phyloP scores from a whole-genome alignment of 345 rosid genomes.

The Ceriops decandra region DNA sequence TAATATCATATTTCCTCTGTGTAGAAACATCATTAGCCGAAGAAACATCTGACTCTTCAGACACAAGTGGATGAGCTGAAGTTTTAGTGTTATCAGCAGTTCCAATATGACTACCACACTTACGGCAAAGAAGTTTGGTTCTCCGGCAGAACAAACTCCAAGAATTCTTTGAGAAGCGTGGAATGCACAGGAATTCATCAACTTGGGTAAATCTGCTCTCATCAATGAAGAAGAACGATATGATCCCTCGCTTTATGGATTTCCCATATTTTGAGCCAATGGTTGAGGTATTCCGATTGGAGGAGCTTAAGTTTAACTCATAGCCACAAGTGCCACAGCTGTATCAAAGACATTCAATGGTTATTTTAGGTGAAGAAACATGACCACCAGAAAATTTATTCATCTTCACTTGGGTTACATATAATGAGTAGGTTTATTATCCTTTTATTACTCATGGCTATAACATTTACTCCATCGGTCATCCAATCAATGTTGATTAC shows the following conservation, averaged over 20 bases:
- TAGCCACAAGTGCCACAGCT: slow-evolving; percentile 96
- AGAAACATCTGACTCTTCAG: slow-evolving; percentile 46
- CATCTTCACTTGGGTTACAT: not conserved
- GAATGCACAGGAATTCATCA: slow-evolving; percentile 80
- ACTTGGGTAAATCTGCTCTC: slow-evolving; percentile 83
- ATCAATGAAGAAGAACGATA: slow-evolving; percentile 73
- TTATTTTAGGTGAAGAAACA: too few relatives aligned
- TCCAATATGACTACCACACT: slow-evolving; percentile 78
- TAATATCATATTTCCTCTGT: slow-evolving; percentile 57
- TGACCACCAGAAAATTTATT: not conserved
- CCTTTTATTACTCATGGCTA: not conserved
- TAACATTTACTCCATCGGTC: not conserved
- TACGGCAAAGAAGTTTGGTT: slow-evolving; percentile 90
- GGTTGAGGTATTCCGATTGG: slow-evolving; percentile 71
- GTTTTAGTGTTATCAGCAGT: slow-evolving; percentile 51
- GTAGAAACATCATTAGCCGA: slow-evolving; percentile 35
- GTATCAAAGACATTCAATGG: slow-evolving; percentile 18
- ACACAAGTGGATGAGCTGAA: slow-evolving; percentile 39
- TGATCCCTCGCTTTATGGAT: slow-evolving; percentile 85
- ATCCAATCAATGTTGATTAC: not conserved
- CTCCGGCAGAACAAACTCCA: slow-evolving; percentile 64
- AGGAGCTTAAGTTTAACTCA: slow-evolving; percentile 83
- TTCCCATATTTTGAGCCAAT: slow-evolving; percentile 90
- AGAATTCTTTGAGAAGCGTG: slow-evolving; percentile 55
- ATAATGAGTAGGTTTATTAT: too few relatives aligned